Evolutionary conservation across 2,329 filamentous ascomycete species (phyloP).

Genomic region (Bertia moriformis): DNA sequence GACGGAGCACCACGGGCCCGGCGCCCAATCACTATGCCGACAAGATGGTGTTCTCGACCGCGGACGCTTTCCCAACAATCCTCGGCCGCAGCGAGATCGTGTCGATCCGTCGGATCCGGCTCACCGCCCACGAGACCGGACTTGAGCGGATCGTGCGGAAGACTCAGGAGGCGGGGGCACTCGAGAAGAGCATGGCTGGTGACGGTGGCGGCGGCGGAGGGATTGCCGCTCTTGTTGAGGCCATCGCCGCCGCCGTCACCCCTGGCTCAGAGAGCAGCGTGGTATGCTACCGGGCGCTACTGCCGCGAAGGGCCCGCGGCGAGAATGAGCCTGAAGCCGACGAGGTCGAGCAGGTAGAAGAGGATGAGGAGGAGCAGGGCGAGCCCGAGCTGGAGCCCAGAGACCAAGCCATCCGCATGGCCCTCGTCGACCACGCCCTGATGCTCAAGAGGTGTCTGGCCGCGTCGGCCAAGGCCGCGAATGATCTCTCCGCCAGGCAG

Average conservation of each 20-base stretch:
- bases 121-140: conserved; percentile 71
- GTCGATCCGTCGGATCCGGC: conserved; percentile 44
- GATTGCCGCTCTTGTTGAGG: conserved; percentile 59
- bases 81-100: conserved; percentile 76
- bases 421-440: conserved; percentile 76
- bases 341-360: conserved; percentile 24
- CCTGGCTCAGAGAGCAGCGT: conserved; percentile 60
- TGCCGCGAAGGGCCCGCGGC: conserved; percentile 32
- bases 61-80: conserved; percentile 81
- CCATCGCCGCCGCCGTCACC: conserved; percentile 64
- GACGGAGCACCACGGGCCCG: conserved; percentile 53
- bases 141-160: conserved; percentile 82
- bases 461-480: conserved; percentile 49
- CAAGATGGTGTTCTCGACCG: conserved; percentile 71
- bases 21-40: conserved; percentile 65
- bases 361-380: conserved; percentile 28
- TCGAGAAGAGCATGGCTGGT: conserved; percentile 62
- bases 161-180: conserved; percentile 64
- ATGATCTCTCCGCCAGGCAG: conserved; percentile 35
- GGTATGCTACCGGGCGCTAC: conserved; percentile 59
- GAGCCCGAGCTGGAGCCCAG: conserved; percentile 38
- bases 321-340: conserved; percentile 21
- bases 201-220: conserved; percentile 56
- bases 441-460: conserved; percentile 71
- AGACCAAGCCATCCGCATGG: conserved; percentile 69